A percentile compares a stretch with the other conserved stretches of the same genome.
Conservation (phyloP, 1,139 yeast genomes). For the Kodamaea fungicola region DNA sequence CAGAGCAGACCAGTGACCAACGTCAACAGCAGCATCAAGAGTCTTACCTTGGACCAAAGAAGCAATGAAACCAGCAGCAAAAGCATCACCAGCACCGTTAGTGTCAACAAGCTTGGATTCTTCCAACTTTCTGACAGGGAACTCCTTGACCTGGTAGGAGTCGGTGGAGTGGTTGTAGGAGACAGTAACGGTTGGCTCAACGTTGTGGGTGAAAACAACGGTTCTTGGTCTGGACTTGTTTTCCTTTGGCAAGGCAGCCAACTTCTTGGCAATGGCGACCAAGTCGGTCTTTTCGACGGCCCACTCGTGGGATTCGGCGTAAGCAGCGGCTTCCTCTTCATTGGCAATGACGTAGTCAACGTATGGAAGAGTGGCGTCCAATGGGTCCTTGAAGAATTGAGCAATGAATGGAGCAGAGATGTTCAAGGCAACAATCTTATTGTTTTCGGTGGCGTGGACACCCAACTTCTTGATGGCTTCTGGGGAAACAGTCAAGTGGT, state of each 20-base stretch:
- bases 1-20: conserved; percentile 97
- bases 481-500: conserved; percentile 96
- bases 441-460: conserved; percentile 80
- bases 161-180: conserved; percentile 47
- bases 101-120: conserved; percentile 75
- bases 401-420: conserved; percentile 96
- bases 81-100: conserved; percentile 99
- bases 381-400: conserved; percentile 89
- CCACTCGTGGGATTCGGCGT: conserved; percentile 78
- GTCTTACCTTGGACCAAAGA: conserved; percentile 76
- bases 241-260: conserved; percentile 77
- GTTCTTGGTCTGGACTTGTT: conserved; percentile 72
- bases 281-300: conserved; percentile 55
- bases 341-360: conserved; percentile 92
- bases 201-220: conserved; percentile 89
- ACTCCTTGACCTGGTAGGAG: conserved; percentile 45
- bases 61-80: conserved; percentile 96
- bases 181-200: conserved; percentile 81
- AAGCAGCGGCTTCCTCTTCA: conserved; percentile 95
- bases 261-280: conserved; percentile 72
- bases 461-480: conserved; percentile 89
- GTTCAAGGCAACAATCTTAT: conserved; percentile 83
- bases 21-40: conserved; percentile 61
- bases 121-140: conserved; percentile 70
- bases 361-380: conserved; percentile 78